phyloP scores from a whole-genome alignment of 495 filamentous ascomycete genomes.

The Mytilinidion resinicola region DNA sequence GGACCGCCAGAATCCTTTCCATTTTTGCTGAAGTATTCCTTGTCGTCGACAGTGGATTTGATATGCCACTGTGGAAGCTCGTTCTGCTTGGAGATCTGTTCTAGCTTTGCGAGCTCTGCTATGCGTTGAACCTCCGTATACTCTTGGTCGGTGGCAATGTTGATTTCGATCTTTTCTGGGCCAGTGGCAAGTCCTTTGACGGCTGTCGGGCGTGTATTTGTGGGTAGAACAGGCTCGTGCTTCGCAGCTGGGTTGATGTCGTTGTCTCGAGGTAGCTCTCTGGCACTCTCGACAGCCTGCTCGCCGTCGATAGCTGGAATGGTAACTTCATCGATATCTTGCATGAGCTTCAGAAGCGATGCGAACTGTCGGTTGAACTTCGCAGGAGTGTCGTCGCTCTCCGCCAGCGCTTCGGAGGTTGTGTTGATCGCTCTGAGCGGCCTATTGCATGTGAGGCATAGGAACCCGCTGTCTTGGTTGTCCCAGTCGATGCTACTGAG shows the following conservation, averaged over 20 bases:
- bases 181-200: conserved; percentile 66
- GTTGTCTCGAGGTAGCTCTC: conserved; percentile 54
- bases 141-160: conserved; percentile 65
- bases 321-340: conserved; percentile 72
- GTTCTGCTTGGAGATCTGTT: conserved; percentile 73
- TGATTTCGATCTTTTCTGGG: conserved; percentile 67
- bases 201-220: conserved; percentile 51
- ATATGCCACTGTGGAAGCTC: conserved; percentile 85
- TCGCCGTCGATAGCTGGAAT: conserved; percentile 88
- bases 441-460: conserved; percentile 74
- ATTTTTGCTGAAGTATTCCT: conserved; percentile 11
- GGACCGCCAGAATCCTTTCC: conserved; percentile 6
- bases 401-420: conserved; percentile 57
- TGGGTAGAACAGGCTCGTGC: conserved; percentile 44
- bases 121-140: conserved; percentile 68
- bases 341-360: conserved; percentile 75
- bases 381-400: conserved; percentile 68
- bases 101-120: conserved; percentile 66
- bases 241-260: conserved; percentile 53
- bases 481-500: conserved; percentile 56
- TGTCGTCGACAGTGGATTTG: conserved; percentile 65
- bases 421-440: conserved; percentile 53
- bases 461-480: conserved; percentile 55
- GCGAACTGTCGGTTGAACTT: conserved; percentile 82
- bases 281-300: conserved; percentile 55